These are phyloP conservation scores for Colletotrichum sp. DNA, from an alignment of 2,329 filamentous ascomycete species.

Conservation along the genomic window DNA sequence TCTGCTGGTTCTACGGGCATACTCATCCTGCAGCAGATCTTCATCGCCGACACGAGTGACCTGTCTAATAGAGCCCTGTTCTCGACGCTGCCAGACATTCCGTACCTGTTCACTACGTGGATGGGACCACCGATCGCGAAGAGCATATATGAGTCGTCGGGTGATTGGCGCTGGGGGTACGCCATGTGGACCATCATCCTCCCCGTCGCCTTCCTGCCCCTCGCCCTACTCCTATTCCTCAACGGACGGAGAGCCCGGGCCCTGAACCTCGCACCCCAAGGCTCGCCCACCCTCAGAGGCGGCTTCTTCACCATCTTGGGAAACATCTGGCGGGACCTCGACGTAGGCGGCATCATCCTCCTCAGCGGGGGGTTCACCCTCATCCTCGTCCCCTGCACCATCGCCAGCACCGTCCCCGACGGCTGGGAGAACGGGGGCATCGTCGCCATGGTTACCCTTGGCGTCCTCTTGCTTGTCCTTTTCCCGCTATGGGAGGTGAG, in stretches of 20 bases:
- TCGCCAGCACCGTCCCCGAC: not conserved
- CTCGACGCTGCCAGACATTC: not conserved
- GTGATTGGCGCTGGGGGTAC: slow-evolving; percentile 65
- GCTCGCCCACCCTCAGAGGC: not conserved
- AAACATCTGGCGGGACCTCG: not conserved
- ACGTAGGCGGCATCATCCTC: slow-evolving; percentile 22
- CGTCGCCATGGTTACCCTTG: not conserved
- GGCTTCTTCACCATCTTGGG: not conserved
- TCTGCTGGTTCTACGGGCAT: slow-evolving; percentile 63
- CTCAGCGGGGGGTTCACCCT: not conserved
- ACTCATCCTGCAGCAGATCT: slow-evolving; percentile 67
- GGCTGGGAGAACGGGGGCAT: not conserved
- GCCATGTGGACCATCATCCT: slow-evolving; percentile 63
- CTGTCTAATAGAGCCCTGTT: not conserved
- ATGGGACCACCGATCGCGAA: slow-evolving; percentile 13
- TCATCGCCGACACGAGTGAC: slow-evolving; percentile 64
- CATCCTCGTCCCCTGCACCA: not conserved
- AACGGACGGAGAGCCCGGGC: not conserved
- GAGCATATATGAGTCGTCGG: slow-evolving; percentile 54
- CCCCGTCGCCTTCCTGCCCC: slow-evolving; percentile 59
- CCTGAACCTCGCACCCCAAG: not conserved
- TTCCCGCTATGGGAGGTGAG: not conserved
- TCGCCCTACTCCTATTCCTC: slow-evolving; percentile 29
- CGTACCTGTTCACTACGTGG: not conserved
- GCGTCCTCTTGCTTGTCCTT: not conserved